Percentiles rank a stretch among this genome's conserved stretches.
Evolutionary conservation across 2,329 filamentous ascomycete species (phyloP).

Genomic region (Botryotinia calthae): DNA sequence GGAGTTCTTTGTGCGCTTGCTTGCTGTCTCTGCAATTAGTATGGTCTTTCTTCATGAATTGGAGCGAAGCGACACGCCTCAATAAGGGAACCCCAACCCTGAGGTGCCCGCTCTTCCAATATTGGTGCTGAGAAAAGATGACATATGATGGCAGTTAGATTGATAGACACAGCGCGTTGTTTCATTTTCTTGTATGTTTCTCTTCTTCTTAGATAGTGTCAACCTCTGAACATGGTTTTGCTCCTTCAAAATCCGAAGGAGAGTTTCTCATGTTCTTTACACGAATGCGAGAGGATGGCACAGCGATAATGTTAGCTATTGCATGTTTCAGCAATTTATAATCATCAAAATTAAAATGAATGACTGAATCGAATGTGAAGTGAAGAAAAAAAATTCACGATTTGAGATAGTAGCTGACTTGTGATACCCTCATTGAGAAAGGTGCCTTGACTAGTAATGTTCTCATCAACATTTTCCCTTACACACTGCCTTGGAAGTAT

Average conservation of each 20-base stretch:
- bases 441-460: neutral
- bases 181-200: neutral
- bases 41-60: no score
- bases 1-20: neutral
- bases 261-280: neutral
- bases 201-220: neutral
- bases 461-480: neutral
- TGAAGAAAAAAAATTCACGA: neutral
- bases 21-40: neutral
- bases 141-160: neutral
- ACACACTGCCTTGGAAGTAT: neutral
- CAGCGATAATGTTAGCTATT: neutral
- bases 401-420: neutral
- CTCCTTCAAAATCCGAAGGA: neutral
- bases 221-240: neutral
- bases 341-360: neutral
- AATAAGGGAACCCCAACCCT: neutral
- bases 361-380: neutral
- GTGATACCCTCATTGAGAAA: neutral
- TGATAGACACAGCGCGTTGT: neutral
- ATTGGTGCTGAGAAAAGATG: neutral
- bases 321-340: neutral
- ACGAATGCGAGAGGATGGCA: neutral
- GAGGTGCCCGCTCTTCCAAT: neutral
- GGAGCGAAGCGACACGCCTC: neutral